Conservation (phyloP, 2,329 filamentous ascomycete genomes). For the Fusarium piperis region DNA sequence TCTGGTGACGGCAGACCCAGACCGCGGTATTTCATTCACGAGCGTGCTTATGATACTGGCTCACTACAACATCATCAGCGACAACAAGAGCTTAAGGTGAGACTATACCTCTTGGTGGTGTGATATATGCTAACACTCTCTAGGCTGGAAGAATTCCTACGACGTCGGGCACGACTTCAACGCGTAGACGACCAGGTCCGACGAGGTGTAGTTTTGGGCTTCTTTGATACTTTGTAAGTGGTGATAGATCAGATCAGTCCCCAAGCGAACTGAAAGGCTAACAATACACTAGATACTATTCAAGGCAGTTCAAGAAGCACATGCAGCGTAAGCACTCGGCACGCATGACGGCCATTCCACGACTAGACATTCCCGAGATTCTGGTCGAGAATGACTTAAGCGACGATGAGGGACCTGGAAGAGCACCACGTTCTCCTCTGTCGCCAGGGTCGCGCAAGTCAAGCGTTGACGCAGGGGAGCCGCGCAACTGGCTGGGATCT, state of each 20-base stretch:
- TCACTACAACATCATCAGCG: constrained; percentile 98
- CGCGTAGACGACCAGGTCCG: constrained; percentile 95
- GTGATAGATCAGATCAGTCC: neutral
- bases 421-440: constrained; percentile 34
- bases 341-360: constrained; percentile 80
- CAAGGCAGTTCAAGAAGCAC: constrained; percentile 80
- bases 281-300: constrained; percentile 71
- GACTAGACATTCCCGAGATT: constrained; percentile 88
- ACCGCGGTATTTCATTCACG: constrained; percentile 90
- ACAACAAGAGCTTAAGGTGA: constrained; percentile 91
- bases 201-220: constrained; percentile 88
- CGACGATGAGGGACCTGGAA: constrained; percentile 42
- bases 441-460: constrained; percentile 33
- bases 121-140: constrained; percentile 40
- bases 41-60: constrained; percentile 94
- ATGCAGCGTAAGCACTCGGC: constrained; percentile 77
- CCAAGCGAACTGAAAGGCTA: neutral
- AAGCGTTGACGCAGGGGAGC: constrained; percentile 47
- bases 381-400: constrained; percentile 82
- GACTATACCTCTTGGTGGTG: constrained; percentile 28
- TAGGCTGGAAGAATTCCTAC: constrained; percentile 92
- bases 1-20: constrained; percentile 89
- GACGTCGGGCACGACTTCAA: constrained; percentile 88
- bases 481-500: constrained; percentile 55
- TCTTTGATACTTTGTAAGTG: constrained; percentile 88